Evolutionary conservation across 208 protist species (phyloP), one percentile per base, ranked within the genome.

Genomic region (Leishmania lainsoni): DNA sequence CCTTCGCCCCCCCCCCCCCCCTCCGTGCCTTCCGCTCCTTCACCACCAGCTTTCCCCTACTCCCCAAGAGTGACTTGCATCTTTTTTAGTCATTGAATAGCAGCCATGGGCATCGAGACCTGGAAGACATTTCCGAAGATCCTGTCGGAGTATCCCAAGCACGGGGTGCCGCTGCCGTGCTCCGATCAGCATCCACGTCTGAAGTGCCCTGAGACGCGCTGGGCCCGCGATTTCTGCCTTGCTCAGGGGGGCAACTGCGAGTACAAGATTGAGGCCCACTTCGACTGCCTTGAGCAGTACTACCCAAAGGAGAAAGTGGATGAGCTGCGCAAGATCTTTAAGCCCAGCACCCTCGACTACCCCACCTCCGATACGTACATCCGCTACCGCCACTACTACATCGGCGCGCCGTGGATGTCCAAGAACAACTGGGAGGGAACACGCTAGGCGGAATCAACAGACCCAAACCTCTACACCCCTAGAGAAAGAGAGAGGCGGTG

Each of bases 191-290:
- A 96, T 72, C 90, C 92, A 1, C 79, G 82, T 0, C 78, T 97
- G 75, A 89, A 92, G 84, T 97, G 94, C 74, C 88, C 91, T 0
- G 90, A 96, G 78, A 97, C 94, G 59, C 90, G 94, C 22, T 96
- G 92, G 93, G 92, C 92, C 2, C 86, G 94, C 5, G 94, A 97
- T 77, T 96, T 95, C 70, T 97, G 94, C 79, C 89, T 96, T 5
- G 90, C 91, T 0, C 89, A 94, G 58, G 91, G 92, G 51, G 94
- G 94, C 17, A 95, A 75, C 85, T 97, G 94, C 78, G 94, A 96
- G 87, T 97, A 96, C 84, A 97, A 97, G 76, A 97, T 96, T n/a
- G 94, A 97, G 78, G 94, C 94, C 1, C 94, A 97, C 91, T 97
- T 96, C 80, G 92, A 96, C 75, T 97, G 94, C 76, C 86, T 97